Evolutionary conservation across 2,329 filamentous ascomycete genomes (phyloP).

Genomic region (Ophidiomyces ophidiicola): DNA sequence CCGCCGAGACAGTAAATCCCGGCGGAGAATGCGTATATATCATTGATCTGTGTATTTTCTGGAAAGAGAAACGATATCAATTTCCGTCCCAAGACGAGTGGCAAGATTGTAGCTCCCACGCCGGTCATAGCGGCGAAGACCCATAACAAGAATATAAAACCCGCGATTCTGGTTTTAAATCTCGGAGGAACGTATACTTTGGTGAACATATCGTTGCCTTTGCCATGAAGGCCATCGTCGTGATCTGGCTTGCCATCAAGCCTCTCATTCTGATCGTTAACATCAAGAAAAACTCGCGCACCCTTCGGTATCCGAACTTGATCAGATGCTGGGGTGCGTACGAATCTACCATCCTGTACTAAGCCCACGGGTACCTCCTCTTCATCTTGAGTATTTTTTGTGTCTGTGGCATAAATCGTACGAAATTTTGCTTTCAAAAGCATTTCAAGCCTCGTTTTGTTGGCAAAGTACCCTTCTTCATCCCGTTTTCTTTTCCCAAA

Average conservation of each 20-base stretch:
- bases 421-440: conserved; percentile 19
- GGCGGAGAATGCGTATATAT: conserved; percentile 90
- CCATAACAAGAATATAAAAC: conserved; percentile 88
- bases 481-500: conserved; percentile 72
- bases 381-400: conserved; percentile 26
- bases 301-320: conserved; percentile 89
- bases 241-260: conserved; percentile 47
- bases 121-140: conserved; percentile 81
- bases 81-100: conserved; percentile 69
- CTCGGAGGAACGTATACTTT: conserved; percentile 71
- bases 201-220: conserved; percentile 50
- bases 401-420: neutral
- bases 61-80: conserved; percentile 66
- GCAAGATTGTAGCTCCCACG: conserved; percentile 71
- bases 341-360: conserved; percentile 63
- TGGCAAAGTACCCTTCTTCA: conserved; percentile 61
- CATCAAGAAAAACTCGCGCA: conserved; percentile 64
- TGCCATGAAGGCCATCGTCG: conserved; percentile 48
- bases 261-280: conserved; percentile 54
- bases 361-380: conserved; percentile 38
- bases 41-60: conserved; percentile 63
- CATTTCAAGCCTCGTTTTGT: conserved; percentile 45
- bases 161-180: conserved; percentile 66
- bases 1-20: conserved; percentile 72
- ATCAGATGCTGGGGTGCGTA: conserved; percentile 86